Evolutionary conservation across 2,329 filamentous ascomycete species (phyloP).

Genomic region (Xylaria sp.): DNA sequence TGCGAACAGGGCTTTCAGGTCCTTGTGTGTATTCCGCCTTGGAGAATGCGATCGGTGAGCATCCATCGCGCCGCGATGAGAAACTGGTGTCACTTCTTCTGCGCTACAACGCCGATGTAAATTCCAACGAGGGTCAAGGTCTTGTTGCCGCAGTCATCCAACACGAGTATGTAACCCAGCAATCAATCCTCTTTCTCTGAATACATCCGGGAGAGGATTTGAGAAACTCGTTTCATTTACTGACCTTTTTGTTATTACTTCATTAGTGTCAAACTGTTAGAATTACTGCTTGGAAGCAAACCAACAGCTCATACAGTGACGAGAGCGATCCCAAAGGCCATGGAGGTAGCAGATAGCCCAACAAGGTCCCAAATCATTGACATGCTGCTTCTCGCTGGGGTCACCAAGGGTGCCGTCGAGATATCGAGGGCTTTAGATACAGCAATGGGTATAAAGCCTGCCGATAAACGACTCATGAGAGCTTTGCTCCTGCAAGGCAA

Average conservation of each 20-base stretch:
- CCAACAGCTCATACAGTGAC: constrained; percentile 55
- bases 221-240: background rate
- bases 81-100: constrained; percentile 59
- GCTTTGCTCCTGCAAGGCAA: constrained; percentile 57
- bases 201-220: background rate
- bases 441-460: constrained; percentile 50
- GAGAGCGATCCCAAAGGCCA: constrained; percentile 54
- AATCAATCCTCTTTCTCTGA: background rate
- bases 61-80: constrained; percentile 54
- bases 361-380: constrained; percentile 54
- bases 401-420: constrained; percentile 49
- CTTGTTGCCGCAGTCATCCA: constrained; percentile 55
- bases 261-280: constrained; percentile 46
- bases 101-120: constrained; percentile 58
- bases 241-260: background rate
- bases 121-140: constrained; percentile 57
- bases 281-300: constrained; percentile 51
- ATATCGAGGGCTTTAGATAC: constrained; percentile 51
- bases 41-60: constrained; percentile 58
- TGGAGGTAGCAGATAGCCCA: constrained; percentile 51
- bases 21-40: constrained; percentile 55
- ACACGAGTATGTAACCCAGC: constrained; percentile 45
- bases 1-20: constrained; percentile 54
- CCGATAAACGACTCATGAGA: constrained; percentile 56
- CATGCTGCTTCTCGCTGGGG: constrained; percentile 54